phyloP scores from a whole-genome alignment of 2,329 filamentous ascomycete species.

The Penicillium digitatum region DNA sequence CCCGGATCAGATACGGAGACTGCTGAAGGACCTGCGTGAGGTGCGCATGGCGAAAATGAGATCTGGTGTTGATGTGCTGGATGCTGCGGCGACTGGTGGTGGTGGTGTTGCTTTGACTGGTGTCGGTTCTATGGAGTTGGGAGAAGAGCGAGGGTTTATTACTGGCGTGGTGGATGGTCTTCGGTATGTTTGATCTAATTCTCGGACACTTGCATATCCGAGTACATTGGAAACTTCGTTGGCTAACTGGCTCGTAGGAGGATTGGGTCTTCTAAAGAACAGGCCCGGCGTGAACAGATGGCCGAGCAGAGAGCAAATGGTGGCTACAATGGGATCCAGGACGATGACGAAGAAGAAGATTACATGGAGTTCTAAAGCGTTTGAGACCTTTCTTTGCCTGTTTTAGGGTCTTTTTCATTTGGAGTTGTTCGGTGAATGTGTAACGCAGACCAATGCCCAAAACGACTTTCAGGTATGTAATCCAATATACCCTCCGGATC shows the following conservation, averaged over 20 bases:
- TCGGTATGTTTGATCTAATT: constrained; percentile 40
- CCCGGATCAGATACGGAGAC: constrained; percentile 66
- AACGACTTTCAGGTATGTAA: constrained; percentile 29
- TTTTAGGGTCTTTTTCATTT: constrained; percentile 14
- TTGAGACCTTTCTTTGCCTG: background rate
- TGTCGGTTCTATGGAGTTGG: constrained; percentile 88
- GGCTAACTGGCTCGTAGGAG: constrained; percentile 50
- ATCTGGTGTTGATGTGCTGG: constrained; percentile 66
- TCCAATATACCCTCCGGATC: constrained; percentile 33
- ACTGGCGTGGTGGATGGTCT: constrained; percentile 82
- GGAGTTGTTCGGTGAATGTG: constrained; percentile 27
- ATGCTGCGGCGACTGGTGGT: constrained; percentile 48
- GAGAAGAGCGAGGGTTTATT: constrained; percentile 80
- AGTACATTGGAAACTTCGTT: background rate
- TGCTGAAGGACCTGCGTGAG: constrained; percentile 79
- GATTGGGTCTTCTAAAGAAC: constrained; percentile 76
- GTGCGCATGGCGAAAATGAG: constrained; percentile 86
- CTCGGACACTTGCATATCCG: background rate
- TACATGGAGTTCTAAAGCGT: constrained; percentile 47
- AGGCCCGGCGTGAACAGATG: constrained; percentile 70
- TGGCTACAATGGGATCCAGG: constrained; percentile 45
- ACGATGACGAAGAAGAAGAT: constrained; percentile 54
- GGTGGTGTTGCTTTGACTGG: constrained; percentile 73
- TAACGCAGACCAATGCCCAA: constrained; percentile 18
- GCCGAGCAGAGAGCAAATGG: constrained; percentile 60